phyloP scores from a whole-genome alignment of 805 yeast genomes.

The Ogataea saltuana region DNA sequence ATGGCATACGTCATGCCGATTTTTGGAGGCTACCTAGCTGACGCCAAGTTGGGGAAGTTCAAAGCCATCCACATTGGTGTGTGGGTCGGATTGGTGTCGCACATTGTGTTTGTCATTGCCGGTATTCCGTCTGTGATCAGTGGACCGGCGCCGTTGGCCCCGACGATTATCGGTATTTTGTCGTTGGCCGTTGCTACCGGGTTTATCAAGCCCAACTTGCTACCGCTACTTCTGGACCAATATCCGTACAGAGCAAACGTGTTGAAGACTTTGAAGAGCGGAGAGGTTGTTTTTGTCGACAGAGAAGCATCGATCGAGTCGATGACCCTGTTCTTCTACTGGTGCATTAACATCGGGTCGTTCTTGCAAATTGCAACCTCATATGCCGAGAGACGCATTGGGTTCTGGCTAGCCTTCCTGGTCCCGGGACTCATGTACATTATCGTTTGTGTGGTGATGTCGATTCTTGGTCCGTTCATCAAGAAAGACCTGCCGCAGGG shows the following conservation, averaged over 20 bases:
- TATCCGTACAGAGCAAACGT: conserved; percentile 61
- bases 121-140: conserved; percentile 47
- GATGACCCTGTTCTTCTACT: conserved; percentile 48
- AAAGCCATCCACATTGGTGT: conserved; percentile 53
- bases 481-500: conserved; percentile 41
- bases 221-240: conserved; percentile 57
- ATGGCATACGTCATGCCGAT: conserved; percentile 53
- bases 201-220: conserved; percentile 53
- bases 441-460: conserved; percentile 51
- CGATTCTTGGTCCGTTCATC: conserved; percentile 36
- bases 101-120: conserved; percentile 49
- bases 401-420: conserved; percentile 56
- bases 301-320: conserved; percentile 43
- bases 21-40: conserved; percentile 54
- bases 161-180: conserved; percentile 43
- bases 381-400: conserved; percentile 51
- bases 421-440: conserved; percentile 57
- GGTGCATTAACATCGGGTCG: conserved; percentile 58
- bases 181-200: conserved; percentile 50
- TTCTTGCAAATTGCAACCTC: conserved; percentile 54
- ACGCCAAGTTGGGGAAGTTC: conserved; percentile 47
- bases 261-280: conserved; percentile 57
- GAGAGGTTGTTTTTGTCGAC: conserved; percentile 64
- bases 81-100: conserved; percentile 47
- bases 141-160: conserved; percentile 40